phyloP scores from a whole-genome alignment of 139 green algal species.

The Ettlia oleoabundans region DNA sequence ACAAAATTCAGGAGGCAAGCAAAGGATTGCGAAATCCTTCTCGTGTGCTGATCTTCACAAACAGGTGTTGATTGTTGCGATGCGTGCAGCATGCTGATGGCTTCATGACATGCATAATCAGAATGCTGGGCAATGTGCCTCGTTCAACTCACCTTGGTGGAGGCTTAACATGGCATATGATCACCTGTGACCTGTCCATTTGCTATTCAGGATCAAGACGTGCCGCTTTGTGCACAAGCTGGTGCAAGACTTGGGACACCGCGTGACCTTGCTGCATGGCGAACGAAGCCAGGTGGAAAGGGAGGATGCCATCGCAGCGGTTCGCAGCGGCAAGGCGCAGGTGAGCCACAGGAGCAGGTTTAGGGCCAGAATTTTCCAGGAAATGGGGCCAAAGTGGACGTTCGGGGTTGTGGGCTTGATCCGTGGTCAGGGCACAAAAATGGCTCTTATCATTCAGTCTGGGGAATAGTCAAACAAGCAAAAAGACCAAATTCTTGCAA shows the following conservation, averaged over 20 bases:
- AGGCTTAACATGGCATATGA: background rate
- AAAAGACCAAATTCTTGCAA: too few species aligned
- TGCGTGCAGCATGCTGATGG: background rate
- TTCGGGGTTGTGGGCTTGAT: too few species aligned
- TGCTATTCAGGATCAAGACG: constrained; percentile 70
- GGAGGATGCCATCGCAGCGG: constrained; percentile 70
- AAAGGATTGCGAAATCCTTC: constrained; percentile 61
- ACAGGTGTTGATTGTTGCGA: constrained; percentile 42
- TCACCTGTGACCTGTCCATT: background rate
- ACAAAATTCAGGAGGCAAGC: constrained; percentile 31
- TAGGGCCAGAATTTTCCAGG: too few species aligned
- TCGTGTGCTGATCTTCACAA: constrained; percentile 88
- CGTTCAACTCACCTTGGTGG: background rate
- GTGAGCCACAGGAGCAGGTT: constrained; percentile 28
- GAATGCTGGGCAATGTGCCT: background rate
- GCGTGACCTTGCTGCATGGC: constrained; percentile 78
- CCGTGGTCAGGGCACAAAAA: too few species aligned
- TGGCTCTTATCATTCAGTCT: too few species aligned
- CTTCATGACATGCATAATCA: too few species aligned
- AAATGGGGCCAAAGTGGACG: too few species aligned
- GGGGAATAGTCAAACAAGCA: too few species aligned
- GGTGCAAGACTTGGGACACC: constrained; percentile 43
- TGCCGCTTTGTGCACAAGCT: constrained; percentile 54
- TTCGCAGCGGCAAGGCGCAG: constrained; percentile 75
- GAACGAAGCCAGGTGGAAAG: constrained; percentile 79